phyloP scores from a whole-genome alignment of 2,329 filamentous ascomycete species.

The Sporothrix globosa region DNA sequence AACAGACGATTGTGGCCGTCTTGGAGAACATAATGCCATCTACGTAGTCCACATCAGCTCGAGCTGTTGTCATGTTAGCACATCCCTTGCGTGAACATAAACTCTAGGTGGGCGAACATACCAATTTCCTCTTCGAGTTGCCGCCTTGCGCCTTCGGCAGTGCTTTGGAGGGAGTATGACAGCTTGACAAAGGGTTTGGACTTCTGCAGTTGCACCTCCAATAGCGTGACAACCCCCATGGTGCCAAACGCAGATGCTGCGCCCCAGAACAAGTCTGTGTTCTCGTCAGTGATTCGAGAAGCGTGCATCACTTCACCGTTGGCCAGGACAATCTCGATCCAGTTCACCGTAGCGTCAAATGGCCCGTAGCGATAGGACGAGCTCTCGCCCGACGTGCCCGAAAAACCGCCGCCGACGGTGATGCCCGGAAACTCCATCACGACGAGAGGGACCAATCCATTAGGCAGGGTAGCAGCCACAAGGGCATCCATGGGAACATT shows the following conservation, averaged over 20 bases:
- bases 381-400: constrained; percentile 68
- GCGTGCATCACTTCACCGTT: constrained; percentile 59
- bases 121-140: constrained; percentile 44
- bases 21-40: constrained; percentile 68
- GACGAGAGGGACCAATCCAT: constrained; percentile 63
- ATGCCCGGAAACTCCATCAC: constrained; percentile 75
- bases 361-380: constrained; percentile 67
- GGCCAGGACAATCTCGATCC: constrained; percentile 65
- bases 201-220: constrained; percentile 60
- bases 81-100: not conserved
- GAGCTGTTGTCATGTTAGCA: constrained; percentile 9
- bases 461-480: constrained; percentile 58
- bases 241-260: constrained; percentile 64
- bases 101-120: not conserved
- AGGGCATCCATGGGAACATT: constrained; percentile 71
- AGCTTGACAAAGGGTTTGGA: constrained; percentile 60
- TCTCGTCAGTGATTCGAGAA: constrained; percentile 46
- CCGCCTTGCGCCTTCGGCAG: constrained; percentile 49
- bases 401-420: constrained; percentile 68
- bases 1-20: constrained; percentile 61
- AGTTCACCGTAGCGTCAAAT: constrained; percentile 65
- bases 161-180: constrained; percentile 54
- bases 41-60: constrained; percentile 58
- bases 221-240: constrained; percentile 61
- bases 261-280: constrained; percentile 60